Percentiles rank a stretch among this genome's conserved stretches.
These are phyloP conservation scores for Ilyonectria sp. DNA, from an alignment of 2,329 filamentous ascomycete genomes.

Conservation along the genomic window DNA sequence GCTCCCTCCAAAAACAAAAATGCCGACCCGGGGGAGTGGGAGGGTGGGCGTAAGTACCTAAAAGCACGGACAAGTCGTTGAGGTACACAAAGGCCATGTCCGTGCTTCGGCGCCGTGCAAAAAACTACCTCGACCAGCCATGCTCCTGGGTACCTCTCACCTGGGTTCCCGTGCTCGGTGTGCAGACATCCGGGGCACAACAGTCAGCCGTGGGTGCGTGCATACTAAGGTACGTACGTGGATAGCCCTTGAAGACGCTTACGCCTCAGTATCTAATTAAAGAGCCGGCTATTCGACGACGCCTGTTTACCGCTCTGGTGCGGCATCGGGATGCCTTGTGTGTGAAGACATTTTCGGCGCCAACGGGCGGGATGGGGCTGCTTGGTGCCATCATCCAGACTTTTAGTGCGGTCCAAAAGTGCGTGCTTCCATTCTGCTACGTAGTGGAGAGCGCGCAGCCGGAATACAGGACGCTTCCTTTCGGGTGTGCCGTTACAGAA, in stretches of 20 bases:
- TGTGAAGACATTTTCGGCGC: slow-evolving; percentile 16
- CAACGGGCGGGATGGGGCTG: slow-evolving; percentile 9
- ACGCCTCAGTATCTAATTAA: slow-evolving; percentile 25
- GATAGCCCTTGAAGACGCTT: slow-evolving; percentile 10
- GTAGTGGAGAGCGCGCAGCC: not conserved
- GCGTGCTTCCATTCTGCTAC: not conserved
- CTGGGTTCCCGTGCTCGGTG: slow-evolving; percentile 22
- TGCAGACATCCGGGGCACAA: not conserved
- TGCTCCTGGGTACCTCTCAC: not conserved
- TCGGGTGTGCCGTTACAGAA: slow-evolving; percentile 19
- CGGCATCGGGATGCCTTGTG: slow-evolving; percentile 10
- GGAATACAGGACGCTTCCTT: not conserved
- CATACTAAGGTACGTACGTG: not conserved
- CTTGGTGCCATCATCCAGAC: not conserved
- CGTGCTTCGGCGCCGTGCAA: slow-evolving; percentile 28
- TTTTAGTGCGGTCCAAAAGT: slow-evolving; percentile 19
- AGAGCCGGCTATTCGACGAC: slow-evolving; percentile 16
- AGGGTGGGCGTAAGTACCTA: not conserved
- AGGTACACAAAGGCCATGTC: slow-evolving; percentile 27
- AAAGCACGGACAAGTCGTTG: not conserved
- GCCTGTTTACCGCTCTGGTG: slow-evolving; percentile 8
- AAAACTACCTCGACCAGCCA: not conserved
- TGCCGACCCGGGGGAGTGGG: slow-evolving; percentile 10
- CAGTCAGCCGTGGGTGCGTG: not conserved
- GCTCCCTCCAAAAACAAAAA: slow-evolving; percentile 4